Evolutionary conservation across 306 rosid genomes (phyloP), one percentile per base, ranked within the genome.

Genomic region (Vigna mungo): DNA sequence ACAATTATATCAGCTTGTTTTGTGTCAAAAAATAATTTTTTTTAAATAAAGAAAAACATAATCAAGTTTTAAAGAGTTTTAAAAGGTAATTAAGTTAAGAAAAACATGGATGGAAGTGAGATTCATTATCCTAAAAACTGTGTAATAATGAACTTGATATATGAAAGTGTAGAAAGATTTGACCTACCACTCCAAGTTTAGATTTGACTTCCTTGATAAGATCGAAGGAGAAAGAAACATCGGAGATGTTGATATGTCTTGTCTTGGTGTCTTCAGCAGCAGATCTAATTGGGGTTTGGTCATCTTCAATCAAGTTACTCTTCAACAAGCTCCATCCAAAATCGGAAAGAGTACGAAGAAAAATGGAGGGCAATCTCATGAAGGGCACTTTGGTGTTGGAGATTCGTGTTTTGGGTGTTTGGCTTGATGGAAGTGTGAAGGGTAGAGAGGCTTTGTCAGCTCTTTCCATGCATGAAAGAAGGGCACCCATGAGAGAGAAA

Each of bases 401-500:
- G 18, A 39, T 59, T 25, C 62, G 46, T 25, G 66, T 37, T 18
- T 80, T 18, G 3, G 78, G 14, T 6, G 23, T 49, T 62, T 49
- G 30, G 4, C 41, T 68, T 5, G 87, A 79, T 17, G 95, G 90
- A 47, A 90, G 58, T 1, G 92, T 88, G 44, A 86, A 72, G 3
- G 94, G 92, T 46, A 84, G 80, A 54, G 87, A 84, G 16, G 86
- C 86, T 4, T 90, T 27, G 2, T 82, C 87, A 59, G 76, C 81
- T 30, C 91, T 83, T 68, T 76, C 82, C 20, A 88, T 53, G 71
- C 84, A 88, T n/a, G 96, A 81, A 60, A 88, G 83, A 77, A 90
- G 88, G 27, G 88, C 82, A 47, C 87, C 84, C 92, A 87, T 90
- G 1, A 87, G 75, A 12, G 91, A 80, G 72, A 80, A 87, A 41